phyloP scores from a whole-genome alignment of 441 rosid genomes.

The Capsella rubella region DNA sequence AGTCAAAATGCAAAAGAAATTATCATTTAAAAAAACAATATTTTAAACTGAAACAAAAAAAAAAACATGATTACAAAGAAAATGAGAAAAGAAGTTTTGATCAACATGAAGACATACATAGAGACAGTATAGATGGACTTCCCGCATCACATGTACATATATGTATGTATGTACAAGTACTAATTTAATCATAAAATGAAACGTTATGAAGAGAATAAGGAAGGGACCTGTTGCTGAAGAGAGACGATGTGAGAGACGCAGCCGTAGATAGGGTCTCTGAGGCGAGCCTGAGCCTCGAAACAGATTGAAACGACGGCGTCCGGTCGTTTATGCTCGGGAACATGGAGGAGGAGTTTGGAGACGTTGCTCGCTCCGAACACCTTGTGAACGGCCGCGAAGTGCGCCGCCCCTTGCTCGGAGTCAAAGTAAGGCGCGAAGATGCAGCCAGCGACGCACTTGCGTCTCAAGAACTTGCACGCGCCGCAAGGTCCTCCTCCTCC shows the following conservation, averaged over 20 bases:
- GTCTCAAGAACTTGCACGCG: slow-evolving; percentile 90
- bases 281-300: slow-evolving; percentile 90
- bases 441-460: slow-evolving; percentile 87
- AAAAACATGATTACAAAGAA: slow-evolving; percentile 2
- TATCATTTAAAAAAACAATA: not conserved
- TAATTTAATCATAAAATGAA: not conserved
- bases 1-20: not conserved
- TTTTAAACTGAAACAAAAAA: not conserved
- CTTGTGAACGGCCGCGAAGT: slow-evolving; percentile 94
- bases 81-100: slow-evolving; percentile 19
- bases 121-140: slow-evolving; percentile 28
- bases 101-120: slow-evolving; percentile 26
- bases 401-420: slow-evolving; percentile 91
- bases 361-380: slow-evolving; percentile 96
- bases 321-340: slow-evolving; percentile 70
- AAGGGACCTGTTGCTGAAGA: slow-evolving; percentile 89
- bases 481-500: slow-evolving; percentile 78
- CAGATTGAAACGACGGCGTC: slow-evolving; percentile 92
- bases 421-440: slow-evolving; percentile 90
- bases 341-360: slow-evolving; percentile 75
- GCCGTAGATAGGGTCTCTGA: slow-evolving; percentile 91
- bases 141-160: too few species aligned
- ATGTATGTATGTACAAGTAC: too few species aligned
- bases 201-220: not conserved
- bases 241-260: slow-evolving; percentile 89